These are phyloP conservation scores for Imleria badia DNA, from an alignment of 768 basidiomycete species.

Conservation along the genomic window DNA sequence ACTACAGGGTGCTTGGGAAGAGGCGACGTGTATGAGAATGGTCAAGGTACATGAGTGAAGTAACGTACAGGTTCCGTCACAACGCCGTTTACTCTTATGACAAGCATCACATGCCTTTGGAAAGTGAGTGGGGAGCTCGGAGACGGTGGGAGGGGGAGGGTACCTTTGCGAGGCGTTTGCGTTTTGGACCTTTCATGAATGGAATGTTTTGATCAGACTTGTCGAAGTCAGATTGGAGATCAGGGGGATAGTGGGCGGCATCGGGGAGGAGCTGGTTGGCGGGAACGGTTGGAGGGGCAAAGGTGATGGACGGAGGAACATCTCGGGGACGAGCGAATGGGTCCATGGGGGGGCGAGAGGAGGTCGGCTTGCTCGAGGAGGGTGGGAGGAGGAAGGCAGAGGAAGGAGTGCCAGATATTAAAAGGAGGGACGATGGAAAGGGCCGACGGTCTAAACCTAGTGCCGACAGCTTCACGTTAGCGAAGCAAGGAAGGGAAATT, in stretches of 20 bases:
- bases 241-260: conserved; percentile 18
- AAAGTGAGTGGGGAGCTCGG: conserved; percentile 6
- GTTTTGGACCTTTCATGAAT: conserved; percentile 54
- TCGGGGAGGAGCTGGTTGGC: conserved; percentile 21
- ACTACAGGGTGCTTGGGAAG: conserved; percentile 65
- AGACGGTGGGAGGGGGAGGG: conserved; percentile 6
- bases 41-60: conserved; percentile 1
- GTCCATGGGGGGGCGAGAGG: conserved; percentile 36
- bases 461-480: conserved; percentile 26
- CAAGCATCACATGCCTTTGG: conserved; percentile 75
- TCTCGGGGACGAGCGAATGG: conserved; percentile 30
- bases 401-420: conserved; percentile 21
- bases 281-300: conserved; percentile 22
- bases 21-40: conserved; percentile 2
- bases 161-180: conserved; percentile 55
- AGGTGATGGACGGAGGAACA: conserved; percentile 19
- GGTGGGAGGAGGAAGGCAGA: not conserved
- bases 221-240: conserved; percentile 23
- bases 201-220: conserved; percentile 36
- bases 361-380: conserved; percentile 4
- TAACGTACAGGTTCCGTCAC: conserved; percentile 73
- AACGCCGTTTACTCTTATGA: conserved; percentile 82
- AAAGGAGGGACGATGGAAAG: conserved; percentile 24
- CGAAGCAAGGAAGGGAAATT: conserved; percentile 18
- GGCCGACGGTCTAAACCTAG: conserved; percentile 30